These are phyloP conservation scores for Neofusicoccum kwambonambiense DNA, from an alignment of 2,329 filamentous ascomycete species.

Conservation along the genomic window DNA sequence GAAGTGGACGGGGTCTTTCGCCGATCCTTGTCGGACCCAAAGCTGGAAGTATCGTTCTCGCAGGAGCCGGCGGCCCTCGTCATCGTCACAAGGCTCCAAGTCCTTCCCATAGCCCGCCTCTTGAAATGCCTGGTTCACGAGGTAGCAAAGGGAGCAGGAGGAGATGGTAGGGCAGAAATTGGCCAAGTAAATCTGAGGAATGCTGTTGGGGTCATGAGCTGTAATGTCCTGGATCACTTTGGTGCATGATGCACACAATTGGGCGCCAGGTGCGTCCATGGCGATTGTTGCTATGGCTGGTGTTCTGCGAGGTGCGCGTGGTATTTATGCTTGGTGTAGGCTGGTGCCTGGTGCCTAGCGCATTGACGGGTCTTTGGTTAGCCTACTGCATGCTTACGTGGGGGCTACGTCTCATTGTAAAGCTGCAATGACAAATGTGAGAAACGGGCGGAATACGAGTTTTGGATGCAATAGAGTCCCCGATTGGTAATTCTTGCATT, in stretches of 20 bases:
- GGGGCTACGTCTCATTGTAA: too few relatives aligned
- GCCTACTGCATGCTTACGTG: too few relatives aligned
- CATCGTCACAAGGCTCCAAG: not conserved
- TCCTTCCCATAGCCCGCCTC: not conserved
- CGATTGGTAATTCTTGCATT: too few relatives aligned
- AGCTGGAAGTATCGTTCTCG: not conserved
- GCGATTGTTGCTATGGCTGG: not conserved
- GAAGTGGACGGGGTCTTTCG: too few relatives aligned
- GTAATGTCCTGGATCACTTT: not conserved
- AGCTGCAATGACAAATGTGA: too few relatives aligned
- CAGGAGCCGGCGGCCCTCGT: not conserved
- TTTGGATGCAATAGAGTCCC: too few relatives aligned
- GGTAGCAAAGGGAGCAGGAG: constrained; percentile 2
- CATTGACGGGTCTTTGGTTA: too few relatives aligned
- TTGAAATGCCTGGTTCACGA: not conserved
- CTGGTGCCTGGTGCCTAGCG: not conserved
- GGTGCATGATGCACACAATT: not conserved
- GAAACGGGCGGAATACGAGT: too few relatives aligned
- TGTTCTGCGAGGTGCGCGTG: not conserved
- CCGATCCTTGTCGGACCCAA: not conserved
- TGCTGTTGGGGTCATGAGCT: not conserved
- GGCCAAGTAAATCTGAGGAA: not conserved
- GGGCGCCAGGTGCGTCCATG: not conserved
- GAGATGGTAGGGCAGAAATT: not conserved
- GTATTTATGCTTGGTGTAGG: not conserved